A percentile compares a stretch with the other conserved stretches of the same genome.
These are phyloP conservation scores for Ceratobasidium sp. DNA, from an alignment of 1,284 basidiomycete genomes.

Conservation along the genomic window DNA sequence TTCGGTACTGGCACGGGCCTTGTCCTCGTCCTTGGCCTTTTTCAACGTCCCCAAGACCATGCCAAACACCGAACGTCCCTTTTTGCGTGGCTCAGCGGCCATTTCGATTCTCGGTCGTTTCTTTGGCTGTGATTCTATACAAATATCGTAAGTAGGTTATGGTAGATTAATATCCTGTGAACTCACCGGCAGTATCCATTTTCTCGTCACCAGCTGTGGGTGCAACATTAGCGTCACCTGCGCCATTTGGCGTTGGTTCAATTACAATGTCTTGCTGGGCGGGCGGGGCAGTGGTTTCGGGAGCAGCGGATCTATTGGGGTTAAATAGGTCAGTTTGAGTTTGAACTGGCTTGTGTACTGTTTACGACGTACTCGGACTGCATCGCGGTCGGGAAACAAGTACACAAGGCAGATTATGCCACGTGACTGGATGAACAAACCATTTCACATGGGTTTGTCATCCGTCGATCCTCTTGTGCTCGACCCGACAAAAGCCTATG, in stretches of 20 bases:
- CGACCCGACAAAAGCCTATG: no score
- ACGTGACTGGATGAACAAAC: conserved; percentile 5
- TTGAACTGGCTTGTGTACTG: background rate
- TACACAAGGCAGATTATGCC: background rate
- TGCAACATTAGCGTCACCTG: conserved; percentile 36
- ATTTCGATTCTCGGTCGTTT: conserved; percentile 38
- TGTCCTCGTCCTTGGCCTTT: conserved; percentile 41
- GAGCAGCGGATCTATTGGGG: background rate
- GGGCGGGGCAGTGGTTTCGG: background rate
- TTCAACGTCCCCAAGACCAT: conserved; percentile 41
- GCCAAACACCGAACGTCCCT: conserved; percentile 40
- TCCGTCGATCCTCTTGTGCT: no score
- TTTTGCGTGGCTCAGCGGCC: conserved; percentile 35
- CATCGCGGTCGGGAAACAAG: conserved; percentile 5
- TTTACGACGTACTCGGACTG: conserved; percentile 28
- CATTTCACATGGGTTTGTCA: no score
- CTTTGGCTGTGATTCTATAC: conserved; percentile 28
- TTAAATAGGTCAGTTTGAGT: background rate
- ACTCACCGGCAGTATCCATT: conserved; percentile 24
- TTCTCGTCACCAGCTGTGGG: conserved; percentile 26
- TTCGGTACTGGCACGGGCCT: conserved; percentile 28
- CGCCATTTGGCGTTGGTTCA: conserved; percentile 1
- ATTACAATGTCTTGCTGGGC: conserved; percentile 10
- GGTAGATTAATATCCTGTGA: background rate
- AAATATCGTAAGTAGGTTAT: background rate